These are phyloP conservation scores for Aspergillus wentii DNA, from an alignment of 495 filamentous ascomycete species.

Conservation along the genomic window DNA sequence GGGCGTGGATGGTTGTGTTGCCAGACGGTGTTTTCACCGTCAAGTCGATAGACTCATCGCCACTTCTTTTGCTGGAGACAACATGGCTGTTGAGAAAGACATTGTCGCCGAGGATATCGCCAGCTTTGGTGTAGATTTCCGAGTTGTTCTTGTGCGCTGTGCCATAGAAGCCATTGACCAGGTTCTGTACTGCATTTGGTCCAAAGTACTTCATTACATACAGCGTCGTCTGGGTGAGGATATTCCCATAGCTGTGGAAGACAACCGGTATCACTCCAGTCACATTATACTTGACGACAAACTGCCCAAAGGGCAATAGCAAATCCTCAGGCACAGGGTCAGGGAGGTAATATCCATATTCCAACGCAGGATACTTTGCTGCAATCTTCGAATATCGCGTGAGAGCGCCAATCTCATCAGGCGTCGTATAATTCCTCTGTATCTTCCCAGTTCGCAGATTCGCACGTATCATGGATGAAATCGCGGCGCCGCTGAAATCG, in stretches of 20 bases:
- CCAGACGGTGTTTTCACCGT: slow-evolving; percentile 33
- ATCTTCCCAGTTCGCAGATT: no score
- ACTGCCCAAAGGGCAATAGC: slow-evolving; percentile 35
- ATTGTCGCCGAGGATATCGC: slow-evolving; percentile 17
- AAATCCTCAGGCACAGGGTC: slow-evolving; percentile 40
- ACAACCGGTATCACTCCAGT: no score
- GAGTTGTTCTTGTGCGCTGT: slow-evolving; percentile 26
- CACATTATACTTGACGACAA: slow-evolving; percentile 32
- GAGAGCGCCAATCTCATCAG: no score
- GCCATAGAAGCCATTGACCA: slow-evolving; percentile 6
- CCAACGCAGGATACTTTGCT: slow-evolving; percentile 32
- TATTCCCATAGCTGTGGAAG: no score
- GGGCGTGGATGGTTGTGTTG: slow-evolving; percentile 33
- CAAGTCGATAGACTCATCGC: slow-evolving; percentile 21
- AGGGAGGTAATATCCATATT: slow-evolving; percentile 31
- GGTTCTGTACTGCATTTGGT: neutral
- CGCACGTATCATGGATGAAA: no score
- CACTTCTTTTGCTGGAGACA: slow-evolving; percentile 8
- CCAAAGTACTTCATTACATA: slow-evolving; percentile 18
- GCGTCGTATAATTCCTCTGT: no score
- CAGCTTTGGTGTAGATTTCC: slow-evolving; percentile 33
- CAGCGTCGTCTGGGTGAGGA: slow-evolving; percentile 16
- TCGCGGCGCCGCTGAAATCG: no score
- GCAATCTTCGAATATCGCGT: neutral
- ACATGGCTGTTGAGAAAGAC: slow-evolving; percentile 21